A percentile compares a stretch with the other conserved stretches of the same genome.
phyloP scores from a whole-genome alignment of 1,139 yeast genomes.

The Arxiozyma slooffiae region DNA sequence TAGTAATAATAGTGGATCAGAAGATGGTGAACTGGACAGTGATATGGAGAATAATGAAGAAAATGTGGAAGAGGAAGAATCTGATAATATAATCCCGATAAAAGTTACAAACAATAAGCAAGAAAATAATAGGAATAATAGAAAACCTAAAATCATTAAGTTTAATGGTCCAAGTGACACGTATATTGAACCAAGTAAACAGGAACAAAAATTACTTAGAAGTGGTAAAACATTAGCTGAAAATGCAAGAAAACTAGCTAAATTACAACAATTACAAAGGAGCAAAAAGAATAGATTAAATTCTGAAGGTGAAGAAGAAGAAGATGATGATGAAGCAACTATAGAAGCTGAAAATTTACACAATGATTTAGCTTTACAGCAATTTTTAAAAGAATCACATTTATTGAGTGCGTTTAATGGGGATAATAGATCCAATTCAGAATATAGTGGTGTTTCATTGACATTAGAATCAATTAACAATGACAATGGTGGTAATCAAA shows the following conservation, averaged over 20 bases:
- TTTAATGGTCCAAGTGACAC: conserved; percentile 30
- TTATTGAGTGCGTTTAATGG: conserved; percentile 48
- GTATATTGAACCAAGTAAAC: conserved; percentile 32
- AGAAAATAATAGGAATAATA: neutral
- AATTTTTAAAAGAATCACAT: conserved; percentile 78
- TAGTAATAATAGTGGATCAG: neutral
- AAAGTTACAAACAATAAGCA: neutral
- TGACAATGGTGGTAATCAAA: conserved; percentile 8
- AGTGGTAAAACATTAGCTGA: conserved; percentile 31
- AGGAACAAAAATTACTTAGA: conserved; percentile 37
- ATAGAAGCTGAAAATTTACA: conserved; percentile 43
- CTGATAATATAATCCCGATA: conserved; percentile 1
- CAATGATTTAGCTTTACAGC: conserved; percentile 74
- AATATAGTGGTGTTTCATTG: conserved; percentile 66
- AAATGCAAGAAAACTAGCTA: conserved; percentile 7
- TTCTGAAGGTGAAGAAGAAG: no score
- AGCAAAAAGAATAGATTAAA: conserved; percentile 8
- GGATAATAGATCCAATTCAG: conserved; percentile 13
- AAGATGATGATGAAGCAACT: conserved; percentile 28
- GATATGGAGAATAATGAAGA: conserved; percentile 13
- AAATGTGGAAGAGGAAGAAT: conserved; percentile 8
- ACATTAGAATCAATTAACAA: conserved; percentile 47
- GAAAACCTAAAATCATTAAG: conserved; percentile 38
- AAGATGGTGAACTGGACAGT: conserved; percentile 9
- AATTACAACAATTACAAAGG: neutral